Conservation (phyloP, 148 eudicot genomes). For the Drosera capensis region DNA sequence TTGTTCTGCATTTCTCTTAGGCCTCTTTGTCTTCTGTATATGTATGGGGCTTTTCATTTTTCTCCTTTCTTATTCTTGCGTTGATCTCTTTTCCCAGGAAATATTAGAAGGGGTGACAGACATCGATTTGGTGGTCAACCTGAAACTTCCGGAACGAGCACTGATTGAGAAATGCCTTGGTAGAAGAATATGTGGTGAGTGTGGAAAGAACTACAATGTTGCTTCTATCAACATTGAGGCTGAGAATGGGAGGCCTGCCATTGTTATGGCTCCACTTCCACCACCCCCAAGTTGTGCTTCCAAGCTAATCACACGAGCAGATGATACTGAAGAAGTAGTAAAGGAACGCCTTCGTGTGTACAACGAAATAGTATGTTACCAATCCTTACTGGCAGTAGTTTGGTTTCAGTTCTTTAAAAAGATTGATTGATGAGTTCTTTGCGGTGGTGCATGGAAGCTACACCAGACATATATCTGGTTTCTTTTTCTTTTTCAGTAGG, state of each 20-base stretch:
- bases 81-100: constrained; percentile 58
- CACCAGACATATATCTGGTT: background rate
- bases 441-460: background rate
- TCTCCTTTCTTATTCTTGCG: constrained; percentile 5
- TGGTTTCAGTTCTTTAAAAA: background rate
- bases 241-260: constrained; percentile 42
- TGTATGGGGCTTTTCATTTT: background rate
- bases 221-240: constrained; percentile 76
- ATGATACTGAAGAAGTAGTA: constrained; percentile 76
- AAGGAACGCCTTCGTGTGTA: constrained; percentile 71
- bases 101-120: constrained; percentile 68
- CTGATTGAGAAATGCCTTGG: constrained; percentile 86
- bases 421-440: background rate
- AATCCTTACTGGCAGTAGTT: background rate
- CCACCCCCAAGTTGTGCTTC: constrained; percentile 70
- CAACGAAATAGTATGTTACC: constrained; percentile 47
- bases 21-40: background rate
- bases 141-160: constrained; percentile 81
- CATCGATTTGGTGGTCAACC: constrained; percentile 76
- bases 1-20: background rate
- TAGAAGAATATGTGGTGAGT: constrained; percentile 80
- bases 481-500: too few relatives aligned
- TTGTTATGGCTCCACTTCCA: constrained; percentile 87
- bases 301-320: constrained; percentile 67
- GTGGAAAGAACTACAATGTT: constrained; percentile 81